These are phyloP conservation scores for Solanum ossicruentum DNA, from an alignment of 257 asterid species.

Conservation along the genomic window DNA sequence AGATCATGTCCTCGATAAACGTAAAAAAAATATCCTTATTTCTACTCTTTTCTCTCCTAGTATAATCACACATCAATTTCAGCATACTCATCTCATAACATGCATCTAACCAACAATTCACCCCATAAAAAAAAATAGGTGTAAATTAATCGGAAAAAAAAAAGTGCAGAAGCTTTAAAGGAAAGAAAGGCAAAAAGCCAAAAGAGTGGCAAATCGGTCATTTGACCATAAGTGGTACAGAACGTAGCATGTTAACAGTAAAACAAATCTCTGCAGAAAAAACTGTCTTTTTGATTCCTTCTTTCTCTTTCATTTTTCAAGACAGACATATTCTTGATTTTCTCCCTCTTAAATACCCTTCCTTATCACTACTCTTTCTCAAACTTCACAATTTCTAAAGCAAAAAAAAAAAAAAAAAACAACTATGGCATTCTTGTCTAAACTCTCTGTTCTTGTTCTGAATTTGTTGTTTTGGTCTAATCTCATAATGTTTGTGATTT, in stretches of 20 bases:
- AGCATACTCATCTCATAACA: too few species aligned
- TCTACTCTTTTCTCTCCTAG: too few species aligned
- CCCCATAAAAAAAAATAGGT: not conserved
- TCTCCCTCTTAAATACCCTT: not conserved
- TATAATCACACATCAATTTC: too few species aligned
- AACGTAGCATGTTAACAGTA: constrained; percentile 11
- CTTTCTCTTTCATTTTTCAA: constrained; percentile 26
- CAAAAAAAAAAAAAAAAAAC: not conserved
- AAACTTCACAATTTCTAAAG: not conserved
- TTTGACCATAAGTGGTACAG: not conserved
- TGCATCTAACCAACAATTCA: too few species aligned
- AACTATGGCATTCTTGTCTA: constrained; percentile 3
- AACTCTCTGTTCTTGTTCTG: not conserved
- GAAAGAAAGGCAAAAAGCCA: not conserved
- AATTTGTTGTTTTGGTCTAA: not conserved
- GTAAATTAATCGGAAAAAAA: not conserved
- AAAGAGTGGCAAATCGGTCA: not conserved
- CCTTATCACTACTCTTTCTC: not conserved
- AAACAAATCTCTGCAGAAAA: constrained; percentile 33
- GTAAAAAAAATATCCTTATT: too few species aligned
- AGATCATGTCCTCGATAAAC: too few species aligned
- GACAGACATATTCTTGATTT: constrained; percentile 23
- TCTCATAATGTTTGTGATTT: constrained; percentile 9
- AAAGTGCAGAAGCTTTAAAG: not conserved
- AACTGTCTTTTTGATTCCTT: constrained; percentile 15